Evolutionary conservation across 441 rosid genomes (phyloP).

Genomic region (Hura crepitans): DNA sequence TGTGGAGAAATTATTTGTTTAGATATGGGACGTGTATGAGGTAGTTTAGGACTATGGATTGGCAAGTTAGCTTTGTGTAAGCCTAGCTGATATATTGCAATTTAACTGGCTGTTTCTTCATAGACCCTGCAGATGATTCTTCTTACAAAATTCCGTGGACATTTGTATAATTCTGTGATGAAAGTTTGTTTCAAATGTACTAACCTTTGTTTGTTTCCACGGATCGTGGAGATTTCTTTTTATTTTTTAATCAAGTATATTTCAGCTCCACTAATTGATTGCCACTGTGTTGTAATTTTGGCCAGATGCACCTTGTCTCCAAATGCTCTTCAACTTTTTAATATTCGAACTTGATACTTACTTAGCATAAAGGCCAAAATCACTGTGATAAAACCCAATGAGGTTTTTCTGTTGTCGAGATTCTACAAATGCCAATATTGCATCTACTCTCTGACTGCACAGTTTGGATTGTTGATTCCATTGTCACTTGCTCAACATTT

Average conservation of each 20-base stretch:
- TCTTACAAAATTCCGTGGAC: background rate
- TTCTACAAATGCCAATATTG: too few relatives aligned
- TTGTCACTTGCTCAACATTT: background rate
- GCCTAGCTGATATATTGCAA: background rate
- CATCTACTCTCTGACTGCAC: too few relatives aligned
- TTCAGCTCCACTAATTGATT: background rate
- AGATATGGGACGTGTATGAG: background rate
- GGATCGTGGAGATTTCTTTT: background rate
- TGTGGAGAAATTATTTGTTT: background rate
- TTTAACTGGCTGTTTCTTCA: background rate
- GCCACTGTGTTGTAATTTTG: background rate
- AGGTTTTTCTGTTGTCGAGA: background rate
- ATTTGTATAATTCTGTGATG: background rate
- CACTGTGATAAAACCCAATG: background rate
- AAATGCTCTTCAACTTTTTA: background rate
- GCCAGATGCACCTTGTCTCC: conserved; percentile 2
- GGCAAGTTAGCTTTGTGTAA: background rate
- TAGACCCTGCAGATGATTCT: background rate
- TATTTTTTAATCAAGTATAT: background rate
- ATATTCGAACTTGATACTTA: background rate
- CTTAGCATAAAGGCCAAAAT: too few relatives aligned
- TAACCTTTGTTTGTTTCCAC: conserved; percentile 1
- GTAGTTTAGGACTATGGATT: too few relatives aligned
- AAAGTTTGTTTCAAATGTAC: background rate
- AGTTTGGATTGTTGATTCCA: background rate